Conservation (phyloP, 305 asterid species). For the Salvia sclarea region DNA sequence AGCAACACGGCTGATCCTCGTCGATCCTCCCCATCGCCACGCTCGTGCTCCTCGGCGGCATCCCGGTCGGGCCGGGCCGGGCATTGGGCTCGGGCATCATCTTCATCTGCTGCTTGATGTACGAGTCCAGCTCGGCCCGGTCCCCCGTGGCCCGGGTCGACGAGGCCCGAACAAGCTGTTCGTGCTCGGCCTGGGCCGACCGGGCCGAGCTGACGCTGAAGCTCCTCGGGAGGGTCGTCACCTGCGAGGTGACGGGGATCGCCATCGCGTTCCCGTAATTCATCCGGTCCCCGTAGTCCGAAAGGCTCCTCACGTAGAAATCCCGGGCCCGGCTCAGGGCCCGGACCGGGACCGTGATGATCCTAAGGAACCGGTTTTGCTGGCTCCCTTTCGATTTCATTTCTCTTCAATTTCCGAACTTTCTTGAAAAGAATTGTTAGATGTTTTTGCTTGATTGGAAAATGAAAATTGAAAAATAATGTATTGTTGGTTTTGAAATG, state of each 20-base stretch:
- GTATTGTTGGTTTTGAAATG: not conserved
- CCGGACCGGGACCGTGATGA: slow-evolving; percentile 52
- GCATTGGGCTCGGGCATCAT: slow-evolving; percentile 6
- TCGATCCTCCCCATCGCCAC: slow-evolving; percentile 85
- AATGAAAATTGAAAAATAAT: not conserved
- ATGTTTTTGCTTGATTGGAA: not conserved
- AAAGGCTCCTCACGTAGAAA: slow-evolving; percentile 55
- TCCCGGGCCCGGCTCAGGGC: slow-evolving; percentile 58
- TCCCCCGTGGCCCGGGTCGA: slow-evolving; percentile 40
- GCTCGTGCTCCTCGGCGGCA: slow-evolving; percentile 65
- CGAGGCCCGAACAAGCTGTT: slow-evolving; percentile 56
- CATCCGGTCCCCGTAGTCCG: slow-evolving; percentile 39
- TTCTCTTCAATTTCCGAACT: no score
- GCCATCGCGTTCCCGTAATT: slow-evolving; percentile 29
- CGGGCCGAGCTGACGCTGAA: slow-evolving; percentile 51
- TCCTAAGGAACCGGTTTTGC: slow-evolving; percentile 46
- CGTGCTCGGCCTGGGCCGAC: slow-evolving; percentile 39
- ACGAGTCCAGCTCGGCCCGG: slow-evolving; percentile 31
- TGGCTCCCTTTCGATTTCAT: slow-evolving; percentile 51
- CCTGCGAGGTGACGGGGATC: slow-evolving; percentile 32
- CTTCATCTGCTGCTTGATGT: slow-evolving; percentile 36
- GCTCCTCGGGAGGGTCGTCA: slow-evolving; percentile 50
- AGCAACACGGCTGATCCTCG: slow-evolving; percentile 58
- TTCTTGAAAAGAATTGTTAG: not conserved
- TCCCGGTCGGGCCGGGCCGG: slow-evolving; percentile 30